Base-by-base conservation (phyloP, 2,329 filamentous ascomycete genomes). In the Ascochyta lentis region DNA sequence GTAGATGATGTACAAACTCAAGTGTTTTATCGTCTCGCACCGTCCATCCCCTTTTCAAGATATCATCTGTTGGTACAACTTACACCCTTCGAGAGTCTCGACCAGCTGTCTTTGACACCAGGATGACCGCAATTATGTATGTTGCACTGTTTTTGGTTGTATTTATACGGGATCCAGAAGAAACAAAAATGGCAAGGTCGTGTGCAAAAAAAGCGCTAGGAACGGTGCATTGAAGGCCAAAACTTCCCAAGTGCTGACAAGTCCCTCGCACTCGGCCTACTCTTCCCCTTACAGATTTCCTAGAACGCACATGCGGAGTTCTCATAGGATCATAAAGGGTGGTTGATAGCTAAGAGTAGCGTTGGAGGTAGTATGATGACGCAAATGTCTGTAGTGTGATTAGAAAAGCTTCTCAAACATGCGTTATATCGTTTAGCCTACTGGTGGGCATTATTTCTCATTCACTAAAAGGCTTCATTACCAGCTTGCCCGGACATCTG, bases 211-310 rank as follows among this genome's bases (percentile, higher is more conserved):
- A 19, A 19, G 19, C 0, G 19, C 19, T 19, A 19, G 3, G 19
- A 19, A 19, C 19, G 19, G 19, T 19, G 19, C 19, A 19, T 19
- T 19, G 1, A 19, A 19, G 19, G 22, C 35, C 41, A 49, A 45
- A 49, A 19, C 39, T 45, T 35, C 49, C 49, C 35, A 37, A 45
- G 26, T 34, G 52, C 48, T 53, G 49, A 56, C 53, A 51, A 23
- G n/a, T 34, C 9, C 43, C 40, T 52, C 44, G 54, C 45, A 45
- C 44, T 40, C 19, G 47, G 49, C 45, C 35, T 56, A 49, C 46
- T 26, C 7, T 19, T 23, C n/a, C 27, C 35, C 19, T 48, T 29
- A 5, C 29, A 12, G 19, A 24, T 44, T 54, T 3, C 39, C 38
- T 19, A 15, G 7, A 40, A n/a, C n/a, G 31, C 33, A 31, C n/a